Percentiles rank a stretch among this genome's conserved stretches.
These are phyloP conservation scores for Sclerotinia trifoliorum DNA, from an alignment of 2,329 filamentous ascomycete species.

Conservation along the genomic window DNA sequence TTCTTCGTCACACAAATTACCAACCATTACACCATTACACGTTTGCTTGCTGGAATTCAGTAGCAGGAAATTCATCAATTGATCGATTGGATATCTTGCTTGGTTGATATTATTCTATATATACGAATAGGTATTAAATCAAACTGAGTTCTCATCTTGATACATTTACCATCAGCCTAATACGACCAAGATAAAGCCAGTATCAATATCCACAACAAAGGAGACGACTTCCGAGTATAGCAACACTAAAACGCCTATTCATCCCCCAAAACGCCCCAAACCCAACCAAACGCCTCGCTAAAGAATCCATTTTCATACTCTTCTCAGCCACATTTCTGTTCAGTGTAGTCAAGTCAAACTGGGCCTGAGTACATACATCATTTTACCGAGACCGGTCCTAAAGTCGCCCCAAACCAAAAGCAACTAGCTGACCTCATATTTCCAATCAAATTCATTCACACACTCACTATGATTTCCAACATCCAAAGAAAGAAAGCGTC, in stretches of 20 bases:
- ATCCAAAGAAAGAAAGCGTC: neutral
- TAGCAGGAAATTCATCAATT: neutral
- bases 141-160: neutral
- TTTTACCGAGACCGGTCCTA: neutral
- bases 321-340: neutral
- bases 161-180: neutral
- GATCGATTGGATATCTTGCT: neutral
- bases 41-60: no score
- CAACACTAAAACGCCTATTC: neutral
- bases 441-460: neutral
- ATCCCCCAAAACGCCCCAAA: neutral
- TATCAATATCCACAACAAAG: neutral
- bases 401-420: neutral
- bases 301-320: conserved; percentile 3
- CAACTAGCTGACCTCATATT: neutral
- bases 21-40: neutral
- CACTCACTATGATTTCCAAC: conserved; percentile 13
- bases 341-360: neutral
- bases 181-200: neutral
- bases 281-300: conserved; percentile 14
- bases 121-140: neutral
- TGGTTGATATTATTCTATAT: neutral
- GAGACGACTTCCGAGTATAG: neutral
- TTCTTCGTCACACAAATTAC: neutral
- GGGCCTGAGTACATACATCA: neutral